Evolutionary conservation across 495 filamentous ascomycete genomes (phyloP).

Genomic region (Penicillium pancosmium): DNA sequence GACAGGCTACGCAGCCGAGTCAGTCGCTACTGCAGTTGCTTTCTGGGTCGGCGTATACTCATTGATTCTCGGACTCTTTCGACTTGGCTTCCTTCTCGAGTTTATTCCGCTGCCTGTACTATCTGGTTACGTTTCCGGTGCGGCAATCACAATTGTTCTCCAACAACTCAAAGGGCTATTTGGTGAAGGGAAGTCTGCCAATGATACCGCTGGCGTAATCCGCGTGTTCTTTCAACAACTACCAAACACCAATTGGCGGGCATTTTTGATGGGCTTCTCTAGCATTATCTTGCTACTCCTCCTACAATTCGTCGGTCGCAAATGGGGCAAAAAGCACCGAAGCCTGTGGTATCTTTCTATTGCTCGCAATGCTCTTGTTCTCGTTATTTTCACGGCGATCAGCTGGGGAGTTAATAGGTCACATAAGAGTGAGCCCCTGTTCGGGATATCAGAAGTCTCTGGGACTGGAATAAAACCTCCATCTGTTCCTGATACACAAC

Average conservation of each 20-base stretch:
- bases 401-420: no score
- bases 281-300: no score
- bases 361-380: no score
- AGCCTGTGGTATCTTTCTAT: no score
- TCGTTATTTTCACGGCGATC: no score
- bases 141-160: constrained; percentile 84
- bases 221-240: constrained; percentile 73
- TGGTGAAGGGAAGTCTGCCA: constrained; percentile 70
- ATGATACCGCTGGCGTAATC: constrained; percentile 84
- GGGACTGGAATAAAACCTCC: no score
- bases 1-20: constrained; percentile 55
- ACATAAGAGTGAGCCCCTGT: no score
- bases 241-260: constrained; percentile 80
- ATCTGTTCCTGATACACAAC: constrained; percentile 59
- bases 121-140: constrained; percentile 97
- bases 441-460: no score
- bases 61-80: constrained; percentile 70
- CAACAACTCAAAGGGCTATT: constrained; percentile 86
- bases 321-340: no score
- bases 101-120: constrained; percentile 91
- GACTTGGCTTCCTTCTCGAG: constrained; percentile 93
- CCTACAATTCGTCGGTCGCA: no score
- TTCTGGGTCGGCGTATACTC: constrained; percentile 80
- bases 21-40: constrained; percentile 78
- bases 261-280: constrained; percentile 62